Evolutionary conservation across 208 protist species (phyloP).

Genomic region (Wallacemonas rigidus): DNA sequence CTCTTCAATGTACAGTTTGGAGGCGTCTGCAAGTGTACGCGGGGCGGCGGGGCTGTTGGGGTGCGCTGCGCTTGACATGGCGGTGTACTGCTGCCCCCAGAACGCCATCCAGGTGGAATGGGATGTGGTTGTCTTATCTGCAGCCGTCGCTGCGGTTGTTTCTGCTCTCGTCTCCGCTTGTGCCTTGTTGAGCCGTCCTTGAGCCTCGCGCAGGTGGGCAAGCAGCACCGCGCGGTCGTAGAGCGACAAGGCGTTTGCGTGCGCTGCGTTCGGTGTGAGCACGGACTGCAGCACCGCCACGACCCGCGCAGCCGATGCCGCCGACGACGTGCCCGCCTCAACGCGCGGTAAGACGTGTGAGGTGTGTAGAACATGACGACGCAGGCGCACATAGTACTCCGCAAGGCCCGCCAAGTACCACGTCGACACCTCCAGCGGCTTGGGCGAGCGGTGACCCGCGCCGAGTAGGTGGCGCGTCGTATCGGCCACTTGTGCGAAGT

Average conservation of each 20-base stretch:
- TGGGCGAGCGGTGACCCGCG: slow-evolving; percentile 35
- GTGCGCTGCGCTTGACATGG: background rate
- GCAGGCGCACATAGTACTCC: slow-evolving; percentile 35
- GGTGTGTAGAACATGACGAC: slow-evolving; percentile 7
- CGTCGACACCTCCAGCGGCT: slow-evolving; percentile 39
- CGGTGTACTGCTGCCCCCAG: slow-evolving; percentile 5
- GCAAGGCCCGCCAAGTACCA: slow-evolving; percentile 60
- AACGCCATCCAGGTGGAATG: slow-evolving; percentile 4
- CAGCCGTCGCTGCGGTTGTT: background rate
- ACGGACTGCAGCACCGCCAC: background rate
- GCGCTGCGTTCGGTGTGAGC: background rate
- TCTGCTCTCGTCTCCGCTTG: background rate
- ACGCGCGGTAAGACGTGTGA: background rate
- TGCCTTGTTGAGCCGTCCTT: background rate
- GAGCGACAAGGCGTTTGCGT: slow-evolving; percentile 2
- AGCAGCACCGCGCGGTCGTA: slow-evolving; percentile 4
- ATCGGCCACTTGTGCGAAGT: slow-evolving; percentile 43
- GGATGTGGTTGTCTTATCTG: background rate
- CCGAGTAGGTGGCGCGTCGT: slow-evolving; percentile 47
- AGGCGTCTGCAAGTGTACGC: background rate
- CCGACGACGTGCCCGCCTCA: background rate
- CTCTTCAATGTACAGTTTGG: background rate
- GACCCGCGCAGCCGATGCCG: background rate
- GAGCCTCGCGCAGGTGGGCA: background rate
- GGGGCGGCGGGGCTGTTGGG: background rate